Percentiles rank a stretch among this genome's conserved stretches.
Evolutionary conservation across 768 basidiomycete species (phyloP).

Genomic region (Russula lepida): DNA sequence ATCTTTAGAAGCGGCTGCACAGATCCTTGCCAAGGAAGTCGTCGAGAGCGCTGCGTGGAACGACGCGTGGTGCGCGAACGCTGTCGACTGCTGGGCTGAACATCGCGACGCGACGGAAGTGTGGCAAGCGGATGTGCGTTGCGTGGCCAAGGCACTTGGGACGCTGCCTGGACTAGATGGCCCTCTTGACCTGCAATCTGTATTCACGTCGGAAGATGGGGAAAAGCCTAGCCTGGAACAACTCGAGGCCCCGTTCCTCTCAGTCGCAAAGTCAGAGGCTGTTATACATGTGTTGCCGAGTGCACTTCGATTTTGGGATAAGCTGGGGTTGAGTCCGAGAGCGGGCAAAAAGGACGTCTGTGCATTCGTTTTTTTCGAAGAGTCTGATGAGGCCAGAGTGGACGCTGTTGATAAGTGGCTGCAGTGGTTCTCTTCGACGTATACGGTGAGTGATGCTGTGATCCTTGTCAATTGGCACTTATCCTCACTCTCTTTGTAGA

Average conservation of each 20-base stretch:
- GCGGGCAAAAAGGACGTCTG: conserved; percentile 64
- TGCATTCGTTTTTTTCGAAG: conserved; percentile 63
- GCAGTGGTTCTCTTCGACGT: conserved; percentile 40
- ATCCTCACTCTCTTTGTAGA: conserved; percentile 32
- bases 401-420: conserved; percentile 54
- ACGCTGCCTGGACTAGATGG: conserved; percentile 33
- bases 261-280: conserved; percentile 58
- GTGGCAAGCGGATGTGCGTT: conserved; percentile 52
- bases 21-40: conserved; percentile 54
- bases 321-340: conserved; percentile 63
- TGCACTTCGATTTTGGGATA: conserved; percentile 79
- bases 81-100: conserved; percentile 21
- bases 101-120: conserved; percentile 30
- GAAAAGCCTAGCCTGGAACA: conserved; percentile 22
- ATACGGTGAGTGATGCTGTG: conserved; percentile 42
- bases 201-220: conserved; percentile 30
- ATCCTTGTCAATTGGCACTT: neutral
- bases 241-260: conserved; percentile 49
- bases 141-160: conserved; percentile 37
- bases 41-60: conserved; percentile 70
- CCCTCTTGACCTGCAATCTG: conserved; percentile 34
- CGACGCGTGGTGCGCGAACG: conserved; percentile 48
- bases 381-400: conserved; percentile 41
- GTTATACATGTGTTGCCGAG: conserved; percentile 63
- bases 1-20: conserved; percentile 58